Evolutionary conservation across 148 eudicot species (phyloP), one percentile per base, ranked within the genome.

Genomic region (Spergularia bocconei): DNA sequence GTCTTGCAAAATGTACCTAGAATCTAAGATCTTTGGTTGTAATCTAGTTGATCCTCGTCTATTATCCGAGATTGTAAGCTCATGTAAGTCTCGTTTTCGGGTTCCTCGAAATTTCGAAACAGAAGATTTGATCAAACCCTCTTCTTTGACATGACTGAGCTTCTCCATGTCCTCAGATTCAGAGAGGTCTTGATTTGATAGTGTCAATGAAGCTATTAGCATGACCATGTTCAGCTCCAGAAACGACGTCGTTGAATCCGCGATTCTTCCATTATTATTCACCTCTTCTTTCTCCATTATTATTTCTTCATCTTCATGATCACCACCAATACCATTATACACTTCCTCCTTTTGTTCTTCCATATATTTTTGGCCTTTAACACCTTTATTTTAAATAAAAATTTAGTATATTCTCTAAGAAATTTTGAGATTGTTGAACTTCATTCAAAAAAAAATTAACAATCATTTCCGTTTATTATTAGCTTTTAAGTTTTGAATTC

Each of bases 221-320:
- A 87, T 29, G 56, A 83, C 25, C 20, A 87, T 71, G 67, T 87
- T 87, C 29, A 87, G 65, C 83, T 75, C 83, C 2, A 73, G 16
- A 12, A 81, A 82, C 51, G 78, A 83, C 51, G 78, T 81, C 9
- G 60, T 23, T 58, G 70, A 44, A 47, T 58, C 80, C 33, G 78
- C 48, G 55, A 10, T 65, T 60, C 56, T 17, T 13, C 8, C 54
- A 25, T 72, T 38, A 4, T 3, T 47, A 13, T 75, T 64, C 15
- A 62, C 76, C 4, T 74, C 77, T 36, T 76, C 79, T 50, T 55
- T 60, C 20, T 39, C 29, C 14, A 20, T 33, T 59, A 20, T 33
- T 59, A n/a, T 38, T 6, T 68, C 75, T 1, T 59, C 69, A 59
- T 77, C 41, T 25, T 71, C 67, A 11, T 3, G 16, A 23, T 63